Evolutionary conservation across 2,329 filamentous ascomycete genomes (phyloP).

Genomic region (Curvularia verruculosa): DNA sequence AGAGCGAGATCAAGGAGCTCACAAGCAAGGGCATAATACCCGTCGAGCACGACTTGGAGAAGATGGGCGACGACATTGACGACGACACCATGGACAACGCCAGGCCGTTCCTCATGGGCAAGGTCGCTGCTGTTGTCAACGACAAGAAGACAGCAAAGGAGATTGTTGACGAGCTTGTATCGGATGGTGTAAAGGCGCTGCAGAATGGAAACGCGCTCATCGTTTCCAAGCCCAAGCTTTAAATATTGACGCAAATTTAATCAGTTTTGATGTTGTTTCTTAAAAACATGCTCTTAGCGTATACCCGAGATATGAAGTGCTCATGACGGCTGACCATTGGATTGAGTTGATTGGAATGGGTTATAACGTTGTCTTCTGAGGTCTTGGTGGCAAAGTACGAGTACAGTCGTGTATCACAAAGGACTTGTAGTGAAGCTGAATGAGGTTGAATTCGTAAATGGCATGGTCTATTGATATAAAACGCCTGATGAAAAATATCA

Average conservation of each 20-base stretch:
- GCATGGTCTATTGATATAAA: neutral
- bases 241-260: constrained; percentile 4
- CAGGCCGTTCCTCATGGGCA: constrained; percentile 92
- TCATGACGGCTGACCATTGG: neutral
- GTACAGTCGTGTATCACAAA: neutral
- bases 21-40: constrained; percentile 89
- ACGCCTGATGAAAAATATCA: neutral
- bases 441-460: neutral
- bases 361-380: neutral
- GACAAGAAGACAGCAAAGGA: constrained; percentile 90
- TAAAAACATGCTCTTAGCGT: neutral
- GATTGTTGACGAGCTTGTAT: constrained; percentile 93
- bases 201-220: constrained; percentile 70
- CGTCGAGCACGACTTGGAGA: constrained; percentile 93
- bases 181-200: constrained; percentile 75
- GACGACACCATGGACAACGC: constrained; percentile 93
- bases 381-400: too few relatives aligned
- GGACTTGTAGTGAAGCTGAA: neutral
- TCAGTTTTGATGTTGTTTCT: neutral
- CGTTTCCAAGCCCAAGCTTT: constrained; percentile 49
- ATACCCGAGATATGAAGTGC: neutral
- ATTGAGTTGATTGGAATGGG: neutral
- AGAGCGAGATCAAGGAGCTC: constrained; percentile 88
- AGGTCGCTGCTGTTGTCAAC: constrained; percentile 91
- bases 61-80: constrained; percentile 67